Evolutionary conservation across 257 asterid species (phyloP).

Genomic region (Petrea volubilis): DNA sequence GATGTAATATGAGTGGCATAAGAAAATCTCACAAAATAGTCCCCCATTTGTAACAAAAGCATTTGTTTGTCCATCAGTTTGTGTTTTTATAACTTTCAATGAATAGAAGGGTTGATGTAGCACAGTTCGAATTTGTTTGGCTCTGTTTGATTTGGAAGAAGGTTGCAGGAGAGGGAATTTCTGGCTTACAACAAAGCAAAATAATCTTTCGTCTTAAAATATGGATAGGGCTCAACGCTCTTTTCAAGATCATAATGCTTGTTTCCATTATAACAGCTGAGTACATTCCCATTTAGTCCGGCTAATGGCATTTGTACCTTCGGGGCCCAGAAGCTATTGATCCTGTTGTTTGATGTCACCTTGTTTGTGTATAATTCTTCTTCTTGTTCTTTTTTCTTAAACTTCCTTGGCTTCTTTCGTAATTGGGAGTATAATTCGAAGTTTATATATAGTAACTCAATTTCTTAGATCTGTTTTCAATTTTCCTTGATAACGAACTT

Average conservation of each 20-base stretch:
- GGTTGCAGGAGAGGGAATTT: neutral
- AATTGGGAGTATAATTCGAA: no score
- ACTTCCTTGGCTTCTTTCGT: no score
- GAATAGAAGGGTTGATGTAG: neutral
- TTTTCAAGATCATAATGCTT: neutral
- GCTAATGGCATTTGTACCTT: neutral
- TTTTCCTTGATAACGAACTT: no score
- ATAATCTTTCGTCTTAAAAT: neutral
- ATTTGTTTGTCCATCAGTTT: constrained; percentile 32
- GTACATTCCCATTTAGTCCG: no score
- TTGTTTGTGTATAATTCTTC: no score
- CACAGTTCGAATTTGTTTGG: neutral
- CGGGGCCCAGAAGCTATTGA: no score
- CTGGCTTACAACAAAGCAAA: neutral
- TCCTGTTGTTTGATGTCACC: no score
- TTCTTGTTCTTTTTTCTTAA: no score
- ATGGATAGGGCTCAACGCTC: neutral
- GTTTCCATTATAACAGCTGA: neutral
- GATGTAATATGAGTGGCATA: constrained; percentile 36
- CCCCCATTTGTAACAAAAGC: constrained; percentile 27
- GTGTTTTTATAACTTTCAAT: constrained; percentile 21
- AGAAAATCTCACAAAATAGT: constrained; percentile 11
- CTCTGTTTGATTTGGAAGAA: neutral
- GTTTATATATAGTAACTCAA: no score
- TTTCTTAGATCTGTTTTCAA: no score